phyloP scores from a whole-genome alignment of 495 filamentous ascomycete species.

The Penicillium roqueforti region DNA sequence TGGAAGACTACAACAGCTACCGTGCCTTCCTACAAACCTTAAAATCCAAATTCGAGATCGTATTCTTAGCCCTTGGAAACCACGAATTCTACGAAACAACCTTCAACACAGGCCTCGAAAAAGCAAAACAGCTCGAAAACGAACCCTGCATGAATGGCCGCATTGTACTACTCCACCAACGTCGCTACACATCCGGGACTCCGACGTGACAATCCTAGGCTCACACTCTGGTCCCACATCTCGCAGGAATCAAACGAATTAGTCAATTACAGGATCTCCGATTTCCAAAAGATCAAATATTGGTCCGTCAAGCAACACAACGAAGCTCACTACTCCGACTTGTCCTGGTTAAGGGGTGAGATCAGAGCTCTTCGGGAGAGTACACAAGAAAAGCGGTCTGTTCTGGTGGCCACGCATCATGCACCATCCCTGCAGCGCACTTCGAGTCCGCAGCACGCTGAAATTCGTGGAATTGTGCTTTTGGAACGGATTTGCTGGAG shows the following conservation, averaged over 20 bases:
- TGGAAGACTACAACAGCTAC: constrained; percentile 50
- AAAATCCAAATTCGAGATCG: constrained; percentile 36
- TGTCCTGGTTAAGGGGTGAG: constrained; percentile 42
- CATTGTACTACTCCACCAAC: constrained; percentile 45
- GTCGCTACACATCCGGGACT: constrained; percentile 37
- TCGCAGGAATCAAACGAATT: constrained; percentile 30
- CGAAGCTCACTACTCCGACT: constrained; percentile 37
- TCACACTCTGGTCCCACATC: constrained; percentile 54
- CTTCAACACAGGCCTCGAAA: constrained; percentile 34
- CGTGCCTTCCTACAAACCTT: constrained; percentile 48
- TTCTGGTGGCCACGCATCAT: constrained; percentile 55
- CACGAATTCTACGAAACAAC: constrained; percentile 54
- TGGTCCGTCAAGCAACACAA: constrained; percentile 52
- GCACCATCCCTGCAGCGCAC: constrained; percentile 44
- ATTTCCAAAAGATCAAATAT: constrained; percentile 47
- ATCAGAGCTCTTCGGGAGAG: constrained; percentile 11
- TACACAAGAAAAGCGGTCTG: constrained; percentile 15
- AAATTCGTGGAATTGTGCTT: constrained; percentile 44
- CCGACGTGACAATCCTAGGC: constrained; percentile 47
- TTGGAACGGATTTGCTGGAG: constrained; percentile 48
- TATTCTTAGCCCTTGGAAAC: constrained; percentile 55
- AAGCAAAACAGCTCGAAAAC: constrained; percentile 39
- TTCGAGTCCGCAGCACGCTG: constrained; percentile 38
- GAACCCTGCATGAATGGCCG: constrained; percentile 42
- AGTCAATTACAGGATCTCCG: constrained; percentile 40